Conservation (phyloP, 805 yeast species). For the Candida hispaniensis region DNA sequence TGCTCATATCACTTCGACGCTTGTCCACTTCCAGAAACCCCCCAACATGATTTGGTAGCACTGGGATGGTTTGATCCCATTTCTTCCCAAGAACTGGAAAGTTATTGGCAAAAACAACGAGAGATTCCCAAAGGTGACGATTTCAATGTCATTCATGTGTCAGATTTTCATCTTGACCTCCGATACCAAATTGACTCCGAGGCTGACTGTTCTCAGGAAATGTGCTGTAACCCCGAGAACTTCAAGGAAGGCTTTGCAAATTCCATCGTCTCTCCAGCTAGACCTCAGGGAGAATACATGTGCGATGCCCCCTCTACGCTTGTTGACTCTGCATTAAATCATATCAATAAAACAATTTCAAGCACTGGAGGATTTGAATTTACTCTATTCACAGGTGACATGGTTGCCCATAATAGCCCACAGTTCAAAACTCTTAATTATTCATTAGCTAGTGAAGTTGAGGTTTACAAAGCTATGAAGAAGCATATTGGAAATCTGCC, state of each 20-base stretch:
- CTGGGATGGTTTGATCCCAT: slow-evolving; percentile 13
- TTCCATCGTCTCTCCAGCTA: slow-evolving; percentile 36
- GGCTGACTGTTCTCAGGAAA: slow-evolving; percentile 36
- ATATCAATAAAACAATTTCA: slow-evolving; percentile 31
- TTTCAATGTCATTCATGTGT: slow-evolving; percentile 53
- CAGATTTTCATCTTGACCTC: slow-evolving; percentile 55
- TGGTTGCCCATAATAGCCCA: slow-evolving; percentile 50
- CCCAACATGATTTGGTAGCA: slow-evolving; percentile 5
- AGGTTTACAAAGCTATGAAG: slow-evolving; percentile 44
- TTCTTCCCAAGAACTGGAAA: slow-evolving; percentile 2
- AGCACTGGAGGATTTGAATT: slow-evolving; percentile 38
- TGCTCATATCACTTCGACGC: slow-evolving; percentile 14
- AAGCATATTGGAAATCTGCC: slow-evolving; percentile 40
- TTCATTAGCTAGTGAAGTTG: slow-evolving; percentile 43
- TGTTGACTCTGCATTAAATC: slow-evolving; percentile 45
- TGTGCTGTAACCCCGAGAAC: slow-evolving; percentile 44
- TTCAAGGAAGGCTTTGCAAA: slow-evolving; percentile 25
- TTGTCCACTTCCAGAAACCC: slow-evolving; percentile 8
- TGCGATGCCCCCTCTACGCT: slow-evolving; percentile 62
- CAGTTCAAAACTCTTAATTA: slow-evolving; percentile 38
- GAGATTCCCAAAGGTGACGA: slow-evolving; percentile 8
- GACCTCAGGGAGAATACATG: slow-evolving; percentile 47
- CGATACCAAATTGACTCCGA: slow-evolving; percentile 38
- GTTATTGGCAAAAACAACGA: slow-evolving; percentile 3
- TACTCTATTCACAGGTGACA: slow-evolving; percentile 61